phyloP scores from a whole-genome alignment of 192 early-diverging fungal genomes.

The Phlyctochytrium bullatum region DNA sequence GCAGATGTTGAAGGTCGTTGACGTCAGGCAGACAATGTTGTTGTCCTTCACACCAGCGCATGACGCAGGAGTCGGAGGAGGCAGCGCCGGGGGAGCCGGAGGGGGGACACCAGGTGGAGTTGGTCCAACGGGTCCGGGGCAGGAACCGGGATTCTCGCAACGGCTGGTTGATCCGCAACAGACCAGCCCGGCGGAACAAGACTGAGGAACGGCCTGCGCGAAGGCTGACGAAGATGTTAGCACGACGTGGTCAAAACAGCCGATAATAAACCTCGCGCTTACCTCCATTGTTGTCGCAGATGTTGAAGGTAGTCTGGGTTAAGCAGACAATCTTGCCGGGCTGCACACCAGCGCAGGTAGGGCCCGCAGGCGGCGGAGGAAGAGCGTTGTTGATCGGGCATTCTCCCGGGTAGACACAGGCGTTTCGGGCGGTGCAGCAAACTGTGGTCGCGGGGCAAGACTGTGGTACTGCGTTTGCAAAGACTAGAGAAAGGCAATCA shows the following conservation, averaged over 20 bases:
- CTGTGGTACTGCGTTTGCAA: not conserved
- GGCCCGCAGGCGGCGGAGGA: not conserved
- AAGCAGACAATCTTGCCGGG: slow-evolving; percentile 6
- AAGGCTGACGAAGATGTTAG: no score
- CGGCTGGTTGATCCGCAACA: not conserved
- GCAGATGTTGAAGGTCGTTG: slow-evolving; percentile 18
- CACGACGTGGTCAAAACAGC: no score
- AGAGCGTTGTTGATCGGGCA: not conserved
- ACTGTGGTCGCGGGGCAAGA: slow-evolving; percentile 4
- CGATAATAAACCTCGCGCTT: no score
- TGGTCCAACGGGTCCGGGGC: not conserved
- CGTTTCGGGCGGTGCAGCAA: slow-evolving; percentile 14
- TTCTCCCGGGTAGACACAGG: not conserved
- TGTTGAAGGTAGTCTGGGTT: not conserved
- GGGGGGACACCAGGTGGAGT: not conserved
- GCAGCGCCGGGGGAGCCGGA: not conserved
- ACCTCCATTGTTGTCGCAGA: slow-evolving; percentile 8
- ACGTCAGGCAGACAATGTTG: slow-evolving; percentile 1
- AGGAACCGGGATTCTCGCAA: not conserved
- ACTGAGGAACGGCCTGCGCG: not conserved
- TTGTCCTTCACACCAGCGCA: slow-evolving; percentile 1
- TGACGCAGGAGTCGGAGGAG: not conserved
- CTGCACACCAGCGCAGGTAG: slow-evolving; percentile 1
- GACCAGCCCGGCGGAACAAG: not conserved
- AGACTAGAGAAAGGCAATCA: not conserved